Conservation (phyloP, 352 stramenopile species). For the Pythium folliculosum region DNA sequence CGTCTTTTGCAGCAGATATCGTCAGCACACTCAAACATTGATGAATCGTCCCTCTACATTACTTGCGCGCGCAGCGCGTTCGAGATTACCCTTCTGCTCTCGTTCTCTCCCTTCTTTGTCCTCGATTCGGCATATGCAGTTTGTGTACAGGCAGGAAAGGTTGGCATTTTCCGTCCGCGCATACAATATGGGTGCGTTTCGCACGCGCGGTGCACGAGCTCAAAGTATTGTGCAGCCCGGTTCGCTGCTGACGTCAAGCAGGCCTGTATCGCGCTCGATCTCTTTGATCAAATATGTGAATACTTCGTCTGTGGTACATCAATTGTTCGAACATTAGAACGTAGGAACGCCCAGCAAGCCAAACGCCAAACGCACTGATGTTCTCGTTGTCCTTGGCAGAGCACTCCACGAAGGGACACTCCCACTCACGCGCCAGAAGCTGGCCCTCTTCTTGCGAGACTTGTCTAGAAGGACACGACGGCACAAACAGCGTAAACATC, state of each 20-base stretch:
- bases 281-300: slow-evolving; percentile 92
- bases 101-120: slow-evolving; percentile 5
- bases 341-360: neutral
- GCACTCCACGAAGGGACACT: slow-evolving; percentile 95
- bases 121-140: slow-evolving; percentile 13
- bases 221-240: slow-evolving; percentile 81
- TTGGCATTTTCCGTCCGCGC: neutral
- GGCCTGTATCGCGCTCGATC: slow-evolving; percentile 86
- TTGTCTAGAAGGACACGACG: slow-evolving; percentile 43
- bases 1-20: too few relatives aligned
- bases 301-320: slow-evolving; percentile 62
- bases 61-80: neutral
- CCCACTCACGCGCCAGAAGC: slow-evolving; percentile 86
- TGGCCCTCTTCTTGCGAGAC: slow-evolving; percentile 87
- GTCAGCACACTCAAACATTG: neutral
- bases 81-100: neutral
- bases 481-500: neutral
- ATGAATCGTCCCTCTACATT: slow-evolving; percentile 10
- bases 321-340: neutral
- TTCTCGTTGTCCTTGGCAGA: slow-evolving; percentile 92
- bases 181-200: too few relatives aligned
- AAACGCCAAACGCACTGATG: slow-evolving; percentile 74
- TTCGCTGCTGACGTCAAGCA: slow-evolving; percentile 83
- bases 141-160: slow-evolving; percentile 5
- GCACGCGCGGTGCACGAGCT: slow-evolving; percentile 5